Evolutionary conservation across 768 basidiomycete species (phyloP), one percentile per base, ranked within the genome.

Genomic region (Gloeostereum incarnatum): DNA sequence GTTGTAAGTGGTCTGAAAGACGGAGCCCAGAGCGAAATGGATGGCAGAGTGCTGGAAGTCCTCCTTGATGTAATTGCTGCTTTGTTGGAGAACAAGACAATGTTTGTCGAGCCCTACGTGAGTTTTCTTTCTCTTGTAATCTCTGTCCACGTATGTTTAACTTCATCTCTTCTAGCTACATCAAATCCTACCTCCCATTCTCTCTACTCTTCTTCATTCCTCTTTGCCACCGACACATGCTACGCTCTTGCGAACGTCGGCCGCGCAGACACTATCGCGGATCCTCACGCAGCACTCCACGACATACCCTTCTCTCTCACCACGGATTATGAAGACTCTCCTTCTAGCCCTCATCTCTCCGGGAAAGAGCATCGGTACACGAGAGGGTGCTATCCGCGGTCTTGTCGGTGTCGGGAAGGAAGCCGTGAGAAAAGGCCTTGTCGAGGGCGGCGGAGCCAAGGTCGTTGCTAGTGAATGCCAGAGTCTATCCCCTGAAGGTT

Each of bases 101-200:
- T 99, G 4, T 97, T 97, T 54, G 78, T 97, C 17, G 96, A 99
- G 58, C 96, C 94, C 31, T 98, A 96, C 54, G 92, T 96, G 51
- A 54, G 88, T 70, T 20, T 17, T 7, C n/a, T 20, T 33, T 6
- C 39, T 6, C 3, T n/a, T 24, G n/a, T 35, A 27, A 18, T 24
- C 35, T 24, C 4, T 11, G 3, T 32, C 29, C 20, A 45, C 23
- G 46, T 16, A 30, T n/a, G 27, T 19, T 39, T 29, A 24, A 32
- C 40, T 10, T 36, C 9, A 10, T 18, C 7, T 8, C 10, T n/a
- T 24, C 24, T 46, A 97, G 92, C 71, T 98, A 4, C 96, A 98
- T 52, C 94, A 98, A 81, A 71, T 98, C 11, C 74, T 98, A 1
- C 93, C 93, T 2, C 83, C 93, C 0, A 75, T 97, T 37, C 75